Percentiles rank a stretch among this genome's conserved stretches.
Conservation (phyloP, 2,329 filamentous ascomycete species). For the Xylariaceae sp. region DNA sequence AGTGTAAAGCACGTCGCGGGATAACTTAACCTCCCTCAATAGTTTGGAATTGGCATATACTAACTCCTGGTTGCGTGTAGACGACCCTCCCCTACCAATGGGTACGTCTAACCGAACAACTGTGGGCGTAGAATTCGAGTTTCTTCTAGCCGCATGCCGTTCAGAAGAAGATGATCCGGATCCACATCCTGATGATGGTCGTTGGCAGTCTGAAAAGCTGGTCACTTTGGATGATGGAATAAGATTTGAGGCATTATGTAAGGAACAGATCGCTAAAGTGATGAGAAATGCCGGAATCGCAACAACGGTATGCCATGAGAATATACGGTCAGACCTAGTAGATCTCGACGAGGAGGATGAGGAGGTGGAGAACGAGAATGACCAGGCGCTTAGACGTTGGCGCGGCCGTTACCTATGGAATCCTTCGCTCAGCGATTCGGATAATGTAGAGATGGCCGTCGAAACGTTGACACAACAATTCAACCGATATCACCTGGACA, state of each 20-base stretch:
- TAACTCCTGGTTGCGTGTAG: neutral
- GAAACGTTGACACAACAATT: neutral
- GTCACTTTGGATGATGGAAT: fast-evolving
- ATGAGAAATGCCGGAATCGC: constrained; percentile 1
- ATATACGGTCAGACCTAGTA: neutral
- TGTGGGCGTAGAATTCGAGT: constrained; percentile 28
- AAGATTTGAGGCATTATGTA: constrained; percentile 3
- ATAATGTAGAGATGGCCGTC: neutral
- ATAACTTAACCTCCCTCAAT: too few species aligned
- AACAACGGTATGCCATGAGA: constrained; percentile 9
- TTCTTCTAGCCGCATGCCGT: constrained; percentile 15
- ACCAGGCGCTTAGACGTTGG: neutral
- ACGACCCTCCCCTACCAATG: neutral
- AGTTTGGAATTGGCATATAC: neutral
- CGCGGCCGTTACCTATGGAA: neutral
- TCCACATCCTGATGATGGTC: constrained; percentile 21
- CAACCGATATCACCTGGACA: neutral
- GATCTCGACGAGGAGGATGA: constrained; percentile 16
- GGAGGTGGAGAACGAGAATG: neutral
- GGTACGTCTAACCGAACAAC: constrained; percentile 14
- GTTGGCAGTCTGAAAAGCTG: constrained; percentile 12
- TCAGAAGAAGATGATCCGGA: neutral
- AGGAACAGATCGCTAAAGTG: constrained; percentile 24
- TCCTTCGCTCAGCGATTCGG: neutral
- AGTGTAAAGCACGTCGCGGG: too few species aligned